phyloP scores from a whole-genome alignment of 306 rosid species.

The Ochetophila trinervis region DNA sequence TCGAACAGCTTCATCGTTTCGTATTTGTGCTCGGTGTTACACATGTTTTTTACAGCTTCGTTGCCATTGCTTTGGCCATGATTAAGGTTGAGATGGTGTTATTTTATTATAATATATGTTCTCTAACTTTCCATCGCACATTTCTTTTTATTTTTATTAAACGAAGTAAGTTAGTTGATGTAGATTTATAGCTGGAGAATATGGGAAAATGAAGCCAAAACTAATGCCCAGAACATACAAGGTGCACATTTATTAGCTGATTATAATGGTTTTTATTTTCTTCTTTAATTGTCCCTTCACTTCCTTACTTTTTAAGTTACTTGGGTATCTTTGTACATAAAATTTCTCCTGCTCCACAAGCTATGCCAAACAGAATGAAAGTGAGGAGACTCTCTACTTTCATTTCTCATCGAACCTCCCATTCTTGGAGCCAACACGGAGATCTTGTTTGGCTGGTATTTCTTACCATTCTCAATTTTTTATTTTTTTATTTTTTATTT shows the following conservation, averaged over 20 bases:
- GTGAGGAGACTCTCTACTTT: slow-evolving; percentile 67
- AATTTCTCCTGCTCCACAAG: slow-evolving; percentile 21
- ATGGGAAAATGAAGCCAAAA: slow-evolving; percentile 89
- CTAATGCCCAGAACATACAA: slow-evolving; percentile 44
- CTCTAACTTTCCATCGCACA: not conserved
- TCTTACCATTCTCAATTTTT: slow-evolving; percentile 14
- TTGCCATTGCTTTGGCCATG: slow-evolving; percentile 71
- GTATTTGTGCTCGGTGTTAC: slow-evolving; percentile 82
- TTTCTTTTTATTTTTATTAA: not conserved
- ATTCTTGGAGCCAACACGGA: slow-evolving; percentile 82
- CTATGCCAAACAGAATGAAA: slow-evolving; percentile 25
- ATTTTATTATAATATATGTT: slow-evolving; percentile 7
- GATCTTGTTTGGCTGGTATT: slow-evolving; percentile 93
- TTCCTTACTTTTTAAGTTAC: slow-evolving; percentile 9
- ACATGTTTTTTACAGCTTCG: slow-evolving; percentile 73
- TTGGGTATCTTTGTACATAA: slow-evolving; percentile 1
- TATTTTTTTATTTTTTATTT: no score
- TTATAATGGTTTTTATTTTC: not conserved
- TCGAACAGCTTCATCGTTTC: slow-evolving; percentile 91
- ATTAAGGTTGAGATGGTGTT: slow-evolving; percentile 57
- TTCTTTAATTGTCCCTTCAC: not conserved
- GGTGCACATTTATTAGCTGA: slow-evolving; percentile 40
- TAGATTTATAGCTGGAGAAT: slow-evolving; percentile 93
- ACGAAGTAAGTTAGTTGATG: slow-evolving; percentile 9
- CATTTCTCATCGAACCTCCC: slow-evolving; percentile 63